Base-by-base conservation (phyloP, 2,329 filamentous ascomycete genomes). In the Sclerotinia sclerotiorum region DNA sequence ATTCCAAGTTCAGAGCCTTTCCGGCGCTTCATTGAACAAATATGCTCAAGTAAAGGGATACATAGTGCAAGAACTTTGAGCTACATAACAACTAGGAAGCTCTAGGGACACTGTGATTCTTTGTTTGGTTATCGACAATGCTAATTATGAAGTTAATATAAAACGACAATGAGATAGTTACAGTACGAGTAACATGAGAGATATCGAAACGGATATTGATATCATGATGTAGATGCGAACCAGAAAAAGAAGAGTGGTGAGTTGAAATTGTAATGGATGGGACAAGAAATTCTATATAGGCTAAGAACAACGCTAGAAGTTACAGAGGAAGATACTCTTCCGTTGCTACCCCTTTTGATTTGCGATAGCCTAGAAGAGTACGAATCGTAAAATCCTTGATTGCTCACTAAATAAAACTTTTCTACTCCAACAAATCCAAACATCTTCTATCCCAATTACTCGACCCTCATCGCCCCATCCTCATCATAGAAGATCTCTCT, bases 401-500 rank as follows among this genome's bases (percentile, higher is more conserved):
- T 13, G 19, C 52, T 39, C 32, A 7, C 5, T 13, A n/a, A 32
- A 35, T 39, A 56, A 11, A 7, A 24, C 0, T 6, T 24, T n/a
- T 10, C n/a, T 15, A 27, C 19, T 1, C 7, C 29, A 15, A 21
- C 19, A 8, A 13, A 48, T 2, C 2, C 17, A 19, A 19, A 21
- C 17, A 2, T 15, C 3, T 19, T 29, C 42, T n/a, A 15, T 15
- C 24, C 35, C 5, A 42, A 65, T 2, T 8, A 35, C 39, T 68
- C 70, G 60, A 81, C 68, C 68, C 77, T 76, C 69, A 92, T 90
- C 74, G 82, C 85, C 0, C 89, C 90, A 49, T 88, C 82, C 11
- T 67, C 81, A 76, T 91, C 87, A 77, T 93, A 92, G 52, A 88
- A 87, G 70, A 93, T 87, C 83, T 93, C 90, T 80, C 86, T 85